phyloP scores from a whole-genome alignment of 345 rosid species.

The Abelmoschus esculentus region DNA sequence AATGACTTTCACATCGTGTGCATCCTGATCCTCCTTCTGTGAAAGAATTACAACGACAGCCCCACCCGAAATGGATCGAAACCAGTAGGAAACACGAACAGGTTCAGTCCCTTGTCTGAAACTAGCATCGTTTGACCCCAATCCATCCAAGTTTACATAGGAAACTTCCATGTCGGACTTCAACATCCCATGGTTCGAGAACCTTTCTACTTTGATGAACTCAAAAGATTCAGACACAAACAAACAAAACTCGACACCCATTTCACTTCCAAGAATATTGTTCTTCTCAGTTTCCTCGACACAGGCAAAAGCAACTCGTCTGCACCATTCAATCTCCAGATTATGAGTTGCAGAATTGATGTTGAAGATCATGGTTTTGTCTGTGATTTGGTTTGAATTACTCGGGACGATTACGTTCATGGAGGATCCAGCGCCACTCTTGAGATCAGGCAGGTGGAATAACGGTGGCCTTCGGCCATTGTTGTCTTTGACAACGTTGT shows the following conservation, averaged over 20 bases:
- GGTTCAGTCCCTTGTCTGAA: slow-evolving; percentile 34
- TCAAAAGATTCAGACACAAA: slow-evolving; percentile 34
- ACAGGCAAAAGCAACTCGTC: slow-evolving; percentile 22
- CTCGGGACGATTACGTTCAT: slow-evolving; percentile 11
- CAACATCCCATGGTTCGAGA: slow-evolving; percentile 14
- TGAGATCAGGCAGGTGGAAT: slow-evolving; percentile 43
- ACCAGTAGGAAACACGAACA: slow-evolving; percentile 37
- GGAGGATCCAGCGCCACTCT: neutral
- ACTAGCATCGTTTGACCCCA: slow-evolving; percentile 24
- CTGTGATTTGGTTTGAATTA: slow-evolving; percentile 21
- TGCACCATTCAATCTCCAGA: slow-evolving; percentile 8
- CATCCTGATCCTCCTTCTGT: neutral
- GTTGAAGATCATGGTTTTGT: slow-evolving; percentile 27
- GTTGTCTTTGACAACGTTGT: slow-evolving; percentile 17
- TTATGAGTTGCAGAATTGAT: neutral
- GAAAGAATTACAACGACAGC: slow-evolving; percentile 32
- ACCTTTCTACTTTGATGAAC: slow-evolving; percentile 28
- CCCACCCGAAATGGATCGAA: slow-evolving; percentile 33
- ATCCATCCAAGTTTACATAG: slow-evolving; percentile 27
- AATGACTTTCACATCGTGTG: slow-evolving; percentile 14
- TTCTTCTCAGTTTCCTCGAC: slow-evolving; percentile 28
- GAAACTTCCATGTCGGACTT: neutral
- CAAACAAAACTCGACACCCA: slow-evolving; percentile 23
- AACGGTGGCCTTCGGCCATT: slow-evolving; percentile 2
- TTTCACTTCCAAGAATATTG: no score